These are phyloP conservation scores for Colletotrichum chrysophilum DNA, from an alignment of 2,329 filamentous ascomycete species.

Conservation along the genomic window DNA sequence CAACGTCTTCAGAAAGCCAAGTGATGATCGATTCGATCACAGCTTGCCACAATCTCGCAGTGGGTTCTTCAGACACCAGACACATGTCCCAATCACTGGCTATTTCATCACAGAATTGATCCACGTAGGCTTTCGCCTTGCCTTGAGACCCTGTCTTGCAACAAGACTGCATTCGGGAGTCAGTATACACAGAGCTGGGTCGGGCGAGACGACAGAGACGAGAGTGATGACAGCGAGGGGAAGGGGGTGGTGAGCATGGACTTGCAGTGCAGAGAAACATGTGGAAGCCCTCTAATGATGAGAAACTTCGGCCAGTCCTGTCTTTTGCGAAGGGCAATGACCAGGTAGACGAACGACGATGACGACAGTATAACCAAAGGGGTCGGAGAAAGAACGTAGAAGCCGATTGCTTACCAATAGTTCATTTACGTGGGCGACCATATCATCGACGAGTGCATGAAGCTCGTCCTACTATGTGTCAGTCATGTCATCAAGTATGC, in stretches of 20 bases:
- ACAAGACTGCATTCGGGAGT: background rate
- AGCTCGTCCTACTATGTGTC: background rate
- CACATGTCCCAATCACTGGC: background rate
- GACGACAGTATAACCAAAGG: background rate
- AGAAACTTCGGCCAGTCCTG: background rate
- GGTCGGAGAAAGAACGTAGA: background rate
- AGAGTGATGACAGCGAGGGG: background rate
- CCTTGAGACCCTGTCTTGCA: background rate
- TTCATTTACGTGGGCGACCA: background rate
- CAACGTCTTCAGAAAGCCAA: background rate
- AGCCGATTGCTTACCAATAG: background rate
- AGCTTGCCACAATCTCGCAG: background rate
- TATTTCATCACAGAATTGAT: background rate
- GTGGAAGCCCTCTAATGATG: background rate
- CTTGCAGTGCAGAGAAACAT: background rate
- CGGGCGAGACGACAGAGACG: background rate
- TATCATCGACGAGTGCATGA: background rate
- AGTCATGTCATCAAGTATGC: background rate
- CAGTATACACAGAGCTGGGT: background rate
- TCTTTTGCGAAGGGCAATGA: background rate
- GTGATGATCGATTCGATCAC: background rate
- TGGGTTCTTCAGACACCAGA: background rate
- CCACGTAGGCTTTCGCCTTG: background rate
- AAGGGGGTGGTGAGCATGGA: background rate
- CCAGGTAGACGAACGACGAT: background rate